Evolutionary conservation across 805 yeast genomes (phyloP).

Genomic region (Hanseniaspora lachancei): DNA sequence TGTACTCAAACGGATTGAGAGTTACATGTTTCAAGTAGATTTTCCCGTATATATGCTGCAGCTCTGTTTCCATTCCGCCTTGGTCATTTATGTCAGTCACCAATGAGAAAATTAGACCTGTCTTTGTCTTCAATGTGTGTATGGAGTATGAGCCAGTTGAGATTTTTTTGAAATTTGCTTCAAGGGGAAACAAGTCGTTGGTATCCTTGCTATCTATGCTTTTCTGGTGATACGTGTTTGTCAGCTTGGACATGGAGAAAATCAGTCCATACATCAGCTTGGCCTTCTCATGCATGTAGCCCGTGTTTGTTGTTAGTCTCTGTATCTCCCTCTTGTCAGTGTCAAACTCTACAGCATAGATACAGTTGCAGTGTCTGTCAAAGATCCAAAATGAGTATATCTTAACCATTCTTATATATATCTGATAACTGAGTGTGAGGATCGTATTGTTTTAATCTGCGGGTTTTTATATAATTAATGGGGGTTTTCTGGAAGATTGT

Average conservation of each 20-base stretch:
- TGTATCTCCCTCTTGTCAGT: slow-evolving; percentile 27
- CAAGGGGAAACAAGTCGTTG: slow-evolving; percentile 16
- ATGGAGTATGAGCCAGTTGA: slow-evolving; percentile 67
- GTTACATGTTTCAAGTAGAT: slow-evolving; percentile 24
- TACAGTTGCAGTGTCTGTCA: slow-evolving; percentile 85
- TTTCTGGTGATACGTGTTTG: slow-evolving; percentile 33
- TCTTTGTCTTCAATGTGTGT: slow-evolving; percentile 67
- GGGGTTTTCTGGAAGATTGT: too few species aligned
- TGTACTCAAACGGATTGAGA: slow-evolving; percentile 23
- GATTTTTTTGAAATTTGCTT: slow-evolving; percentile 27
- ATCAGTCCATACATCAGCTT: slow-evolving; percentile 77
- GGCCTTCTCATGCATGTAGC: slow-evolving; percentile 37
- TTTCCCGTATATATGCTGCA: slow-evolving; percentile 24
- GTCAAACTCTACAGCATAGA: slow-evolving; percentile 54
- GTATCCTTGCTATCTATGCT: slow-evolving; percentile 25
- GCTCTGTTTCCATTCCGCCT: slow-evolving; percentile 16
- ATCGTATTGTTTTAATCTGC: too few species aligned
- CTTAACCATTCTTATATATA: slow-evolving; percentile 32
- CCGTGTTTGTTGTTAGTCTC: slow-evolving; percentile 45
- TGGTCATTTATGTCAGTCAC: slow-evolving; percentile 44
- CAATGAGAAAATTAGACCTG: slow-evolving; percentile 64
- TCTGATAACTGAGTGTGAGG: too few species aligned
- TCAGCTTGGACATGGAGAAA: slow-evolving; percentile 63
- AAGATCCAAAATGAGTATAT: slow-evolving; percentile 80
- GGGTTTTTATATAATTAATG: too few species aligned